These are phyloP conservation scores for Seiridium cupressi DNA, from an alignment of 2,329 filamentous ascomycete species.

Conservation along the genomic window DNA sequence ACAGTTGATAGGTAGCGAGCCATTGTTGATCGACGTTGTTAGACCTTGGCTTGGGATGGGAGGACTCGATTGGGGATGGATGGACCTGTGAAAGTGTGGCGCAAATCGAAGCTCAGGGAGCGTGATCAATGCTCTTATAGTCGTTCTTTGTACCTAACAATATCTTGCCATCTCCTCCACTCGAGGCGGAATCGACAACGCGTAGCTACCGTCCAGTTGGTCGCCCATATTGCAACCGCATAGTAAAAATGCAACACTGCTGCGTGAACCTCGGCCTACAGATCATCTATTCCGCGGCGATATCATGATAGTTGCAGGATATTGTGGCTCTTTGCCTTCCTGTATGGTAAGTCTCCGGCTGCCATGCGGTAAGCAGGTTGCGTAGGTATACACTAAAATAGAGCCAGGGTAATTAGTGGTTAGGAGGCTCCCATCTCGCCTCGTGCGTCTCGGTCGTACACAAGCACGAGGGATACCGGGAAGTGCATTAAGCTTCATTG, in stretches of 20 bases:
- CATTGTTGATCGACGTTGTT: neutral
- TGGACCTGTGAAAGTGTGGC: neutral
- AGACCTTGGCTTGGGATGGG: neutral
- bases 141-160: neutral
- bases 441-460: neutral
- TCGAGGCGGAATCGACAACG: neutral
- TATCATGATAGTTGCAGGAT: neutral
- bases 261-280: neutral
- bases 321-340: slow-evolving; percentile 2
- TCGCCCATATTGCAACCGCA: neutral
- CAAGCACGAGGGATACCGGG: neutral
- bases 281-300: neutral
- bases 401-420: neutral
- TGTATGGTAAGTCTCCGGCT: slow-evolving; percentile 6
- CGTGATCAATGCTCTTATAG: slow-evolving; percentile 3
- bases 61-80: neutral
- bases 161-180: neutral
- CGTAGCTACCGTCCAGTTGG: neutral
- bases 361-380: neutral
- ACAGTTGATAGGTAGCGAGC: slow-evolving; percentile 4
- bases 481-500: neutral
- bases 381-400: neutral
- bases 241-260: neutral
- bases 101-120: neutral
- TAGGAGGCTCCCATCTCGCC: neutral